Base-by-base conservation (phyloP, 2,329 filamentous ascomycete genomes). In the Pseudogymnoascus sp. region DNA sequence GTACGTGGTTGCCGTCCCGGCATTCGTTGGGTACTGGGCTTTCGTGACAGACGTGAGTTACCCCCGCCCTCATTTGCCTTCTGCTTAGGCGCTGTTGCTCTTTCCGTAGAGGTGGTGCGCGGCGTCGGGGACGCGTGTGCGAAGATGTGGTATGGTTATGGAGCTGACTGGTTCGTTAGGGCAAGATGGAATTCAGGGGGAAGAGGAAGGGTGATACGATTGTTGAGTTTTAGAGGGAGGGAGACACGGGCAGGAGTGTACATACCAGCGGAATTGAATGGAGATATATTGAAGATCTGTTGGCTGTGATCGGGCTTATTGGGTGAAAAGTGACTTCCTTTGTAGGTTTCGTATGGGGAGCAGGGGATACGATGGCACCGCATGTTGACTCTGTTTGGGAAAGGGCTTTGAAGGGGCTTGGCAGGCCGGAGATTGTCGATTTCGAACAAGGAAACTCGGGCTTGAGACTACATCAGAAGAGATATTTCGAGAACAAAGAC, bases 141-240 rank as follows among this genome's bases (percentile, higher is more conserved):
- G 2, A 9, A n/a, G 38, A n/a, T 31, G 13, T n/a, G n/a, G n/a
- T n/a, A 37, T 62, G 35, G 50, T 60, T 53, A 35, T 26, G 23
- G 13, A 62, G 26, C 46, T 61, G 68, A 70, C 65, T 66, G 64
- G 31, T 65, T 64, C 23, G 26, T 53, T 71, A 97, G 93, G 95
- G 93, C 72, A 91, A 93, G 74, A 96, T 80, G 76, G 83, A 96
- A 59, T 76, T 97, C 70, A 85, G 92, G 70, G 93, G 87, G 64
- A 97, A 97, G 88, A 83, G 90, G 76, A 89, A 85, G 77, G 93
- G 91, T 62, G 93, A 97, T 74, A 82, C 88, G n/a, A 82, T 96
- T 72, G 79, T 81, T 63, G 93, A 97, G 78, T 93, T 83, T 75
- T 97, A 78, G 71, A 66, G 56, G 21, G 38, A 38, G 23, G 31